Base-by-base conservation (phyloP, 2,329 filamentous ascomycete genomes). In the Pestalotiopsis sp. region DNA sequence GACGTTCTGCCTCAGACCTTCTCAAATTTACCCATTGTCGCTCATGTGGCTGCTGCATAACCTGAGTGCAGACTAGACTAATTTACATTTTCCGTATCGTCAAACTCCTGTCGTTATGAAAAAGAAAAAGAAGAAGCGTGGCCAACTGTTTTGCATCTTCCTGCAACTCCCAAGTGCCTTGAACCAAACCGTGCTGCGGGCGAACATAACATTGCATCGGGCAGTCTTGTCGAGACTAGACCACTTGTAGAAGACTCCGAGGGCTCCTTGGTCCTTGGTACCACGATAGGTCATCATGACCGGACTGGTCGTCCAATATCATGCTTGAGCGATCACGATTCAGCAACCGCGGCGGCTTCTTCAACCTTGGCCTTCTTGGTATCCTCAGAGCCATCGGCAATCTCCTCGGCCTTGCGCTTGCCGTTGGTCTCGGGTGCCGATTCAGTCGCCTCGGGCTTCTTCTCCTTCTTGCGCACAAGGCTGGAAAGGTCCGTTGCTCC, bases 401-500 rank as follows among this genome's bases (percentile, higher is more conserved):
- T 72, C 13, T 80, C 80, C 59, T 81, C 80, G 2, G 81, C 80
- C 75, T 84, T 84, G 57, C 81, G 80, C 75, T 85, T 85, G 67
- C 80, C 80, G 66, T 82, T 84, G 4, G 74, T 73, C 65, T 75
- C 68, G 27, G 70, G 70, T 39, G 74, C 69, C 17, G 75, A 69
- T 27, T 36, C 59, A 31, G 78, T 75, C 36, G 75, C 72, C 68
- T 75, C 75, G 6, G 73, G 65, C 60, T 77, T 73, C 61, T 76
- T 70, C 66, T 76, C 74, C 79, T 89, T 90, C 81, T 91, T 95
- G 76, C 91, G 90, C 58, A 95, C 91, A 60, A 95, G 83, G n/a
- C 90, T 87, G 0, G 87, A 89, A 14, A 97, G 82, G 76, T 96
- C 93, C 17, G 87, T 94, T 6, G 93, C 93, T 7, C 83, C 86